Evolutionary conservation across 345 rosid species (phyloP), one percentile per base, ranked within the genome.

Genomic region (Heritiera fomes): DNA sequence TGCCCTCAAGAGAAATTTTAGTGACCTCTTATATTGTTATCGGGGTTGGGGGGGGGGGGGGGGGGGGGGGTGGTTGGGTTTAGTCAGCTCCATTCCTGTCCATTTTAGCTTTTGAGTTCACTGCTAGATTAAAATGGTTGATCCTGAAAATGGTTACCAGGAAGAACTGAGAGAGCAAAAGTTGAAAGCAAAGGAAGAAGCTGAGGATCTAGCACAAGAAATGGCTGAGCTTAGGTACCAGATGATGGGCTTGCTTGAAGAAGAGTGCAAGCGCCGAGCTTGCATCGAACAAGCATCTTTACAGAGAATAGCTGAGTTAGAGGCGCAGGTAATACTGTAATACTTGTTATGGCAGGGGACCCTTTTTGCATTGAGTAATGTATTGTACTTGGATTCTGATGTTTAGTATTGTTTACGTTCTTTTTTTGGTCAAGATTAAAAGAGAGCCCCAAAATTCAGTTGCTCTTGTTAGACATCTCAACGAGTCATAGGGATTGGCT

Each of bases 181-280:
- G 82, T 83, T 87, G 76, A 93, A 88, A 79, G 89, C 97, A 53
- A 92, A 91, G 86, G 98, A 95, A 83, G 98, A 95, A 84, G 88
- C 98, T 0, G 98, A 95, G 80, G 98, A 95, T 80, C 87, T 95
- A 62, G 90, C 95, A 23, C 98, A 95, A 85, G 98, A 93, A 88
- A 95, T 93, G 98, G 98, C 98, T 52, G 98, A 95, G 80, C 82
- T 95, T 73, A 91, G 98, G 87, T 91, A 95, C 73, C 90, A 90
- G 82, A 90, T 92, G 89, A 91, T 93, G 63, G 53, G 88, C 81
- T 86, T 95, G 84, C 89, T 95, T 18, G 97, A 95, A 56, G 98
- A 95, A 82, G 98, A 95, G 85, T 81, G 91, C 79, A 95, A 87
- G 70, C 94, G 97, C 41, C 95, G 98, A 30, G 91, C 92, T 71